Base-by-base conservation (phyloP, 192 early-diverging fungal genomes). In the Linnemannia zychae region DNA sequence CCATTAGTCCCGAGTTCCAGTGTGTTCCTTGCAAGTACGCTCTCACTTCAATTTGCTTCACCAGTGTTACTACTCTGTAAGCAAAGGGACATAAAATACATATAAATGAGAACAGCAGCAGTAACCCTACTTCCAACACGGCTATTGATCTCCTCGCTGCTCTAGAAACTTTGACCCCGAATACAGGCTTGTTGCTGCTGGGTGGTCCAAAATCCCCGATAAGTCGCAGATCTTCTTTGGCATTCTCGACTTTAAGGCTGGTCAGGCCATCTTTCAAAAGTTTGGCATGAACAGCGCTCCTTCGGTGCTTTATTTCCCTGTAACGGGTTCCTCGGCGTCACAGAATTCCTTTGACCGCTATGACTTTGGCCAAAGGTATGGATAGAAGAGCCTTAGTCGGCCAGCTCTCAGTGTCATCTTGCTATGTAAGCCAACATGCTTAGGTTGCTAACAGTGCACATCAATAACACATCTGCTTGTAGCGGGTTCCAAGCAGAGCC, bases 11-110 rank as follows among this genome's bases (percentile, higher is more conserved):
- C 4, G 89, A 92, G 71, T 91, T 93, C 81, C 82, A 92, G 31
- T 96, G 96, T 78, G 74, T 71, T n/a, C 94, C 94, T 28, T 96
- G 96, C 91, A 91, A 87, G 96, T 95, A 91, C 75, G 76, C 48
- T 16, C 9, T 20, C 6, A 9, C 34, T 20, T 31, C 47, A 69
- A 20, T 40, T 7, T n/a, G 11, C 24, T 57, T 53, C 20, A 6
- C 20, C n/a, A n/a, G n/a, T n/a, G n/a, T n/a, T n/a, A n/a, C n/a
- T n/a, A n/a, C n/a, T n/a, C n/a, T n/a, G 57, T 24, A 17, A 50
- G 18, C 57, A 63, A 31, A 63, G 28, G 9, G 2, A 3, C 57
- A 63, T n/a, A 28, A 44, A 44, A 63, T 1, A 28, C 57, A 12
- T 3, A 11, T 63, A n/a, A 63, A 31, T 1, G 57, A 63, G 15